phyloP scores from a whole-genome alignment of 1,284 basidiomycete genomes.

The Lignosus rhinocerotis region DNA sequence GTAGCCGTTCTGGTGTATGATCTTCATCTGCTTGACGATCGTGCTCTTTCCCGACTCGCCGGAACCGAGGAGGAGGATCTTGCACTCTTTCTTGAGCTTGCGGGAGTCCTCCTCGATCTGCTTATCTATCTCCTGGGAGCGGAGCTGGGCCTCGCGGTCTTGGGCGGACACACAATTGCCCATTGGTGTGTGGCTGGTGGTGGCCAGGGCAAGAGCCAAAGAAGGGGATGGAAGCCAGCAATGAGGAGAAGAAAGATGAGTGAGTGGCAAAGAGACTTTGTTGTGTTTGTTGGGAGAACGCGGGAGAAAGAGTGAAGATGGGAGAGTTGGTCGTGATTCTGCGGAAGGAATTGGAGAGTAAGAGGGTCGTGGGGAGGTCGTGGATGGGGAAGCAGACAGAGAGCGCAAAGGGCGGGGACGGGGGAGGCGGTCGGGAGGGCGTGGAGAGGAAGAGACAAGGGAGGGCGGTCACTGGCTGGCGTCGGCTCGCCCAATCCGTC shows the following conservation, averaged over 20 bases:
- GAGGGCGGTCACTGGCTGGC: constrained; percentile 19
- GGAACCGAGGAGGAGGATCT: constrained; percentile 87
- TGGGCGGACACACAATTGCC: constrained; percentile 64
- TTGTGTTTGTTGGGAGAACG: constrained; percentile 6
- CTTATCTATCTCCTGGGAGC: constrained; percentile 72
- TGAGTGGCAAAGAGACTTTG: constrained; percentile 17
- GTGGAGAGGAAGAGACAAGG: constrained; percentile 15
- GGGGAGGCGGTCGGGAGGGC: constrained; percentile 13
- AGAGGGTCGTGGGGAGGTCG: neutral
- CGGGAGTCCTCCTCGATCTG: constrained; percentile 73
- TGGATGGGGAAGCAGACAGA: constrained; percentile 2
- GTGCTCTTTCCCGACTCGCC: constrained; percentile 93
- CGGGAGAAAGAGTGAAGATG: neutral
- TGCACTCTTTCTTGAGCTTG: constrained; percentile 88
- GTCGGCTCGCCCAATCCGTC: constrained; percentile 25
- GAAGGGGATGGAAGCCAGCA: constrained; percentile 1
- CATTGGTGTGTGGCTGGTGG: constrained; percentile 40
- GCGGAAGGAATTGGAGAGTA: neutral
- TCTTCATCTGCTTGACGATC: constrained; percentile 99
- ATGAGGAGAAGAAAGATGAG: neutral
- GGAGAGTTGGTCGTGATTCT: neutral
- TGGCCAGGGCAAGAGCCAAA: constrained; percentile 6
- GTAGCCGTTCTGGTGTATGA: constrained; percentile 96
- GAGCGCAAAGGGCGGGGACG: constrained; percentile 3
- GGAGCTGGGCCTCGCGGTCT: constrained; percentile 63